These are phyloP conservation scores for Backusella psychrophila DNA, from an alignment of 192 early-diverging fungal genomes.

Conservation along the genomic window DNA sequence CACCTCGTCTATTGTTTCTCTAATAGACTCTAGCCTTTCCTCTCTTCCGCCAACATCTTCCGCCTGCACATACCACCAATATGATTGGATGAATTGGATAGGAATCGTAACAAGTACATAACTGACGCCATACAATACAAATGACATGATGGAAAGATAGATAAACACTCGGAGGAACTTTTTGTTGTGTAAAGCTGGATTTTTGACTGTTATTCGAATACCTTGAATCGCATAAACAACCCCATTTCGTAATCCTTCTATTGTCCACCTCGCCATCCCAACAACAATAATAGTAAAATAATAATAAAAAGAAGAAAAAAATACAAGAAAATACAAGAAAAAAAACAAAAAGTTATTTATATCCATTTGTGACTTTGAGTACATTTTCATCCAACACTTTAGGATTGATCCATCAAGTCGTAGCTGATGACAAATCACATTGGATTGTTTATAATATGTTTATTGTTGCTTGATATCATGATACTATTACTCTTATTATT, in stretches of 20 bases:
- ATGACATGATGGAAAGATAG: constrained; percentile 38
- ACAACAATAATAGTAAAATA: background rate
- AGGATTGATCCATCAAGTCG: background rate
- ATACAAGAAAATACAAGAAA: background rate
- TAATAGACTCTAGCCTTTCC: background rate
- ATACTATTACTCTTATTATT: too few relatives aligned
- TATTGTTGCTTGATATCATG: background rate
- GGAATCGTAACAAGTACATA: constrained; percentile 46
- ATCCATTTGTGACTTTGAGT: background rate
- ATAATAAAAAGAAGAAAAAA: background rate
- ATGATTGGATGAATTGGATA: constrained; percentile 29
- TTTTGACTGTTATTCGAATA: constrained; percentile 36
- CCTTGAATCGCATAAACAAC: constrained; percentile 43
- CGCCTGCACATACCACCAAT: constrained; percentile 22
- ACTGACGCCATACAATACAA: constrained; percentile 39
- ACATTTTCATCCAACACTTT: background rate
- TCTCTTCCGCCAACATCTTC: background rate
- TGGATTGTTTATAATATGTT: background rate
- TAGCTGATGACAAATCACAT: background rate
- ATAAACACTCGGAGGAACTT: constrained; percentile 38
- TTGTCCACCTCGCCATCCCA: constrained; percentile 28
- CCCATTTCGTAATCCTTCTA: constrained; percentile 40
- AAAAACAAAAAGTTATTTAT: background rate
- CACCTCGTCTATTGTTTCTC: background rate
- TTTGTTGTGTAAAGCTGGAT: constrained; percentile 44